Evolutionary conservation across 2,329 filamentous ascomycete species (phyloP), one percentile per base, ranked within the genome.

Genomic region (Bisporella sp.): DNA sequence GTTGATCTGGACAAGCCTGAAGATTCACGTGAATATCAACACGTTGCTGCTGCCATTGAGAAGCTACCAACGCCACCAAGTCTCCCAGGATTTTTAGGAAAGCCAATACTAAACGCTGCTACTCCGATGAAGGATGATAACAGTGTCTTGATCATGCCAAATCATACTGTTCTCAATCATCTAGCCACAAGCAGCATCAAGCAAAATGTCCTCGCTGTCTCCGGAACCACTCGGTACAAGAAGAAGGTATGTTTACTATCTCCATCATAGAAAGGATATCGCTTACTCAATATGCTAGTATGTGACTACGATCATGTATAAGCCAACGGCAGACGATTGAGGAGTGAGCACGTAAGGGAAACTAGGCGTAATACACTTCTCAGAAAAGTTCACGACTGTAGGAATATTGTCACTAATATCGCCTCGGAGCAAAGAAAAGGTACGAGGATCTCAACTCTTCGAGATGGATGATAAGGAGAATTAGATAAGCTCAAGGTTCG

Each of bases 141-240:
- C 68, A 96, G 91, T 70, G 93, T 99, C 54, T 73, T 99, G 56
- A 93, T 89, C 59, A 92, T 96, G 79, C 93, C 93, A 11, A 99
- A 97, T 63, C 92, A 99, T 64, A 96, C 93, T 0, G 89, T 97
- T 32, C 73, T 99, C 56, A 99, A 99, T 60, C 93, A 99, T 68
- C 74, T 99, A 59, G 92, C 92, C 45, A 99, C 93, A 3, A 97
- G 92, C 69, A 96, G 91, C 68, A 99, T 99, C 69, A 96, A 96
- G 73, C 90, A 96, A 59, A 91, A 92, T 56, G 88, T 97, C 30
- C 76, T 99, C 57, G 93, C 93, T 33, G 95, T 95, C 5, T 96
- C 91, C 63, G 92, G 89, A 11, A 99, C 93, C 5, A 99, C 93
- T n/a, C 80, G 93, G 68, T 99, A 97, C 69, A 95, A 90, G 73